Evolutionary conservation across 139 green algal species (phyloP), one percentile per base, ranked within the genome.

Genomic region (Chlorella sp.): DNA sequence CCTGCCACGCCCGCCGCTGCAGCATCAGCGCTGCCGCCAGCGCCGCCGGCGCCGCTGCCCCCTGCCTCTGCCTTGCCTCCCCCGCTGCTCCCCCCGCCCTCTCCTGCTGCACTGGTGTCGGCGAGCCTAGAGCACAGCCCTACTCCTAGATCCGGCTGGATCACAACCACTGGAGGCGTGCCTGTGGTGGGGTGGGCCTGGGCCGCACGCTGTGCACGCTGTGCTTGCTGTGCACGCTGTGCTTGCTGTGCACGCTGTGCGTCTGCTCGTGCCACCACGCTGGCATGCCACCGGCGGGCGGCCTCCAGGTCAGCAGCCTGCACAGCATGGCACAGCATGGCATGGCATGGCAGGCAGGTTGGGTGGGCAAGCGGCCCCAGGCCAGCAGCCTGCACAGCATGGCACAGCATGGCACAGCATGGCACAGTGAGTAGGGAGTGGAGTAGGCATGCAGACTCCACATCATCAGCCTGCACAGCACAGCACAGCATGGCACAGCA

Each of bases 231-330:
- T 42, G 73, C 73, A 28, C 21, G 71, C 71, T 75, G 66, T n/a
- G n/a, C n/a, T n/a, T n/a, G n/a, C n/a, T n/a, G n/a, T 42, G 73
- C 73, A n/a, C 73, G 73, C n/a, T n/a, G 73, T n/a, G n/a, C 32
- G 30, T 40, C n/a, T 4, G 32, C 73, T 18, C 73, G 32, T 9
- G 73, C 73, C 79, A 37, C 30, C 26, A 24, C 30, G 42, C 22
- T 42, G 26, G 79, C 79, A 12, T 85, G 79, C 79, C 79, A 85
- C 21, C 79, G 26, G 19, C 26, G 42, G 14, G 42, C 79, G 5
- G 79, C 79, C 42, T 68, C 40, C 79, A 85, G 42, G 42, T 85
- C 42, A n/a, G 60, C 82, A 16, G 82, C 82, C 82, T 87, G 82
- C 19, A 53, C 15, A n/a, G 32, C 5, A 48, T n/a, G 1, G 57